Conservation (phyloP, 2,329 filamentous ascomycete genomes). For the Ceratocystis harringtonii region DNA sequence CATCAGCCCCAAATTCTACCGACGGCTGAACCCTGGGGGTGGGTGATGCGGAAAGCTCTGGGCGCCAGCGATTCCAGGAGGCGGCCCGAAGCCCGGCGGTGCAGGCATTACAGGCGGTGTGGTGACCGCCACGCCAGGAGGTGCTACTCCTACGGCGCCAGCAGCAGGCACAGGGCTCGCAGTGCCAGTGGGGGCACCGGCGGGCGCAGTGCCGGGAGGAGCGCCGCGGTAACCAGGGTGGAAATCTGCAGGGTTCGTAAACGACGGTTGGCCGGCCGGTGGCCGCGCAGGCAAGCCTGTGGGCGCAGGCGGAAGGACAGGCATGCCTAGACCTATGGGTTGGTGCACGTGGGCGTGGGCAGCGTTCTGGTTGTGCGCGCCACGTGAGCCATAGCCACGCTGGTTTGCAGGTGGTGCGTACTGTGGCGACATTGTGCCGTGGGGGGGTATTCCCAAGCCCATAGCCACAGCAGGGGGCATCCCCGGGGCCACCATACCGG, state of each 20-base stretch:
- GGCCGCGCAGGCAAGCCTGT: constrained; percentile 34
- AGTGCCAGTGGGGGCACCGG: constrained; percentile 22
- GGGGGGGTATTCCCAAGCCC: constrained; percentile 26
- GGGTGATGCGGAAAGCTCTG: constrained; percentile 27
- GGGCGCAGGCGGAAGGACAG: constrained; percentile 34
- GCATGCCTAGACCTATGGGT: constrained; percentile 15
- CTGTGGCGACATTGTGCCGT: not conserved
- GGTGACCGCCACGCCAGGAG: not conserved
- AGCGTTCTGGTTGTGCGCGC: constrained; percentile 3
- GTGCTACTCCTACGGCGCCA: not conserved
- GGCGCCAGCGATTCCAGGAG: constrained; percentile 32
- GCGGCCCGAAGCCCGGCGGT: constrained; percentile 26
- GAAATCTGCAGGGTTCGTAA: constrained; percentile 34
- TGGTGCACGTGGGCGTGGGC: constrained; percentile 16
- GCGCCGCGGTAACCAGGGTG: constrained; percentile 28
- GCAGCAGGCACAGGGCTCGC: not conserved
- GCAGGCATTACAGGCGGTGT: constrained; percentile 23
- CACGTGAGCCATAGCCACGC: constrained; percentile 6
- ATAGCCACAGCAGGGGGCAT: constrained; percentile 21
- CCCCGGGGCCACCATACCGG: constrained; percentile 16
- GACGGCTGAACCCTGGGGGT: constrained; percentile 21
- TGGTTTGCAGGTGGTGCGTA: not conserved
- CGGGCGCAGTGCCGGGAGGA: constrained; percentile 20
- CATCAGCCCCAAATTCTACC: constrained; percentile 19
- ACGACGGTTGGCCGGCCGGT: constrained; percentile 32